Percentiles rank a stretch among this genome's conserved stretches.
phyloP scores from a whole-genome alignment of 2,329 filamentous ascomycete species.

The Epichloe festucae region DNA sequence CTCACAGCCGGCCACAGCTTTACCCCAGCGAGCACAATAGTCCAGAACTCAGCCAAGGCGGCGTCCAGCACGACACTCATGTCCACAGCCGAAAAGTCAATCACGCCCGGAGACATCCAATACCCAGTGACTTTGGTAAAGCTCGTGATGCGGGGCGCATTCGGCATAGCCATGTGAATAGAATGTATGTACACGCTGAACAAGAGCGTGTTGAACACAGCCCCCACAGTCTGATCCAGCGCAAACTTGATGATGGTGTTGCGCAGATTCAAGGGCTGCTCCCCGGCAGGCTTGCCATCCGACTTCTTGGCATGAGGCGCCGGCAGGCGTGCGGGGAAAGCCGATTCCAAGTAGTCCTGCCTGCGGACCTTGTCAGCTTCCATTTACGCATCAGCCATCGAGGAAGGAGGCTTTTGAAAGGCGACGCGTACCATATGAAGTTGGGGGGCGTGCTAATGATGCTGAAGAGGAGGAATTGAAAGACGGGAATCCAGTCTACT shows the following conservation, averaged over 20 bases:
- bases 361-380: conserved; percentile 20
- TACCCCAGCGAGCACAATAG: conserved; percentile 55
- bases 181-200: conserved; percentile 49
- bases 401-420: neutral
- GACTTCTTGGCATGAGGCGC: conserved; percentile 14
- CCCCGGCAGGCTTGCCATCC: conserved; percentile 1
- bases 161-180: conserved; percentile 36
- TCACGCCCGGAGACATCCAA: conserved; percentile 24
- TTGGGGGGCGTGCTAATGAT: conserved; percentile 73
- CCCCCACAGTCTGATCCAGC: conserved; percentile 57
- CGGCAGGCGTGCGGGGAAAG: conserved; percentile 51
- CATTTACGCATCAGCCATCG: neutral
- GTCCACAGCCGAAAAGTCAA: conserved; percentile 33
- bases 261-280: conserved; percentile 35
- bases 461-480: conserved; percentile 67
- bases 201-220: conserved; percentile 49
- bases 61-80: conserved; percentile 30
- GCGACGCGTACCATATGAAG: conserved; percentile 53
- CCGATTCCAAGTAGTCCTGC: conserved; percentile 64
- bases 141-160: conserved; percentile 24
- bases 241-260: conserved; percentile 56
- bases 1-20: conserved; percentile 58
- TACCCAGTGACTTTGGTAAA: conserved; percentile 21
- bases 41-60: conserved; percentile 44
- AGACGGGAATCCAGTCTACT: conserved; percentile 53